Evolutionary conservation across 192 early-diverging fungal genomes (phyloP).

Genomic region (Mortierella antarctica): DNA sequence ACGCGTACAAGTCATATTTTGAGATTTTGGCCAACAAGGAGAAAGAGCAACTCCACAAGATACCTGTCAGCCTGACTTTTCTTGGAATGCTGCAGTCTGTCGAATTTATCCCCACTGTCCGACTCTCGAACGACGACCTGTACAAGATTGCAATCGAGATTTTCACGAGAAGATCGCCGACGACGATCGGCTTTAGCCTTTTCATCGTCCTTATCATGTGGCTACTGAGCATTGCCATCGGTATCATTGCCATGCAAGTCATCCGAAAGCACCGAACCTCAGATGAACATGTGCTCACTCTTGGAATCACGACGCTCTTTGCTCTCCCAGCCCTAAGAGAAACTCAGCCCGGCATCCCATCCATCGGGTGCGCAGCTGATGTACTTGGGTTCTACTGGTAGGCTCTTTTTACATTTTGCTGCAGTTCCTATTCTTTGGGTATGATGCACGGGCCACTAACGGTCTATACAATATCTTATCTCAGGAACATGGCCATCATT

Average conservation of each 20-base stretch:
- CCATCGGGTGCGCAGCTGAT: slow-evolving; percentile 60
- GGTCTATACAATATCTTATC: neutral
- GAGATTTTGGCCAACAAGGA: slow-evolving; percentile 54
- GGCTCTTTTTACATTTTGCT: neutral
- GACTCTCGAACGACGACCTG: slow-evolving; percentile 12
- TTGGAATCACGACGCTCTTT: slow-evolving; percentile 60
- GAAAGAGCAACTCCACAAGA: slow-evolving; percentile 47
- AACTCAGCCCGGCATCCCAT: slow-evolving; percentile 58
- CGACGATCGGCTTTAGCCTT: slow-evolving; percentile 59
- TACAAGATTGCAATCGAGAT: slow-evolving; percentile 56
- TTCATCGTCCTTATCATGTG: slow-evolving; percentile 65
- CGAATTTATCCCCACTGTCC: slow-evolving; percentile 54
- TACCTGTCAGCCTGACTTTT: slow-evolving; percentile 56
- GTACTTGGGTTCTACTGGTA: slow-evolving; percentile 61
- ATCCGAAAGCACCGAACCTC: slow-evolving; percentile 46
- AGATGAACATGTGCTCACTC: slow-evolving; percentile 56
- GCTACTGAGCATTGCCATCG: slow-evolving; percentile 56
- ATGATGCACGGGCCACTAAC: no score
- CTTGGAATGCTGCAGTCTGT: slow-evolving; percentile 56
- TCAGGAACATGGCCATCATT: slow-evolving; percentile 64
- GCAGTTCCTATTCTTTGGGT: neutral
- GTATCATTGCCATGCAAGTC: slow-evolving; percentile 59
- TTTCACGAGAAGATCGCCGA: slow-evolving; percentile 54
- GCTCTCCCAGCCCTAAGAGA: slow-evolving; percentile 49
- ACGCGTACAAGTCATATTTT: slow-evolving; percentile 58